Evolutionary conservation across 2,329 filamentous ascomycete species (phyloP), one percentile per base, ranked within the genome.

Genomic region (Colletotrichum nymphaeae): DNA sequence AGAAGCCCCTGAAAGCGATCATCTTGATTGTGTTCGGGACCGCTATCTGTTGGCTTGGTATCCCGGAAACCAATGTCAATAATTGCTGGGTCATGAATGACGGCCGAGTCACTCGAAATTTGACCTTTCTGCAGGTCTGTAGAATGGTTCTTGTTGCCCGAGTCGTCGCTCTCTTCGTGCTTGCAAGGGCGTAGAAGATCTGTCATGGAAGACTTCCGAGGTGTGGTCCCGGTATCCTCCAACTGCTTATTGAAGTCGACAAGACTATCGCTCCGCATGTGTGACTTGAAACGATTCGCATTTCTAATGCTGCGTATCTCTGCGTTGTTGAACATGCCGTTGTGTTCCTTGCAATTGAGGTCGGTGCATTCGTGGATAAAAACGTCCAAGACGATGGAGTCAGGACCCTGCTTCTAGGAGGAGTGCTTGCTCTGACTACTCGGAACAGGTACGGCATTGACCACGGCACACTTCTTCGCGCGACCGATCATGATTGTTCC

Each of bases 271-370:
- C 56, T 62, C 24, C 56, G 60, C 37, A 46, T 52, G 9, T 63
- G 57, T 5, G 37, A 49, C 22, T 59, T 67, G 66, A 70, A 75
- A 14, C 73, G 69, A 11, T 37, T 49, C 57, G 72, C 56, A 66
- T 63, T 55, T 52, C 56, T 37, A 59, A 73, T 75, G 56, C 69
- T 66, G n/a, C 49, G 56, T 14, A 75, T 73, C 28, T 73, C 66
- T 26, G 73, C 74, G 14, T 66, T 68, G n/a, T 63, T 60, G 63
- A 69, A 64, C 5, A 70, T 11, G 19, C 24, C 49, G 3, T 30
- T 57, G 37, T 69, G 62, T 14, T 68, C 14, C n/a, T 64, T 56
- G 63, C 71, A 75, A 0, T 28, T 35, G 28, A 46, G 35, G 5
- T 71, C 71, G 52, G 49, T 58, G 30, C 67, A 67, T 19, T 73